These are phyloP conservation scores for Populus nigra DNA, from an alignment of 345 rosid genomes.

Conservation along the genomic window DNA sequence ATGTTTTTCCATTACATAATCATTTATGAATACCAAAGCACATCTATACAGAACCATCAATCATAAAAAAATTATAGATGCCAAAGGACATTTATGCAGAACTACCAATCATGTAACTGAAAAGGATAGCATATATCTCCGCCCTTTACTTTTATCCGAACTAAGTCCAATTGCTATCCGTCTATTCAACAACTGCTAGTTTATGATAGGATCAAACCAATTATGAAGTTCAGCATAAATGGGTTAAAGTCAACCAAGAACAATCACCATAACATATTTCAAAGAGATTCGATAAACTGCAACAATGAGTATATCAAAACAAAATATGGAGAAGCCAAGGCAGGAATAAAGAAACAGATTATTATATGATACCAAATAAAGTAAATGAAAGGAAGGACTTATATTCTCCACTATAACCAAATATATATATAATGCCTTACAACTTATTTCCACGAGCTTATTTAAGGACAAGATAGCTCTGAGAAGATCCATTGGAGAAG, in stretches of 20 bases:
- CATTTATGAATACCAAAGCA: neutral
- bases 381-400: conserved; percentile 29
- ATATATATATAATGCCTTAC: conserved; percentile 41
- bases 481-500: conserved; percentile 40
- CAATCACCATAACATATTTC: neutral
- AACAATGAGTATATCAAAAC: neutral
- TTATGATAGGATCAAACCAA: neutral
- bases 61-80: neutral
- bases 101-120: neutral
- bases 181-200: neutral
- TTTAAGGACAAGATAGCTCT: conserved; percentile 40
- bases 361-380: conserved; percentile 17
- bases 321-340: conserved; percentile 2
- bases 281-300: neutral
- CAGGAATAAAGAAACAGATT: conserved; percentile 14
- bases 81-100: neutral
- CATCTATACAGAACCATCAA: neutral
- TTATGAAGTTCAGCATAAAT: neutral
- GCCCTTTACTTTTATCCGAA: neutral
- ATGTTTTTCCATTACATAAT: neutral
- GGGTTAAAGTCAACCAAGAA: neutral
- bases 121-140: too few relatives aligned
- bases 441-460: conserved; percentile 44
- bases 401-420: conserved; percentile 48
- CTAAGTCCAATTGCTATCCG: neutral